Evolutionary conservation across 2,329 filamentous ascomycete genomes (phyloP).

Genomic region (Trichoderma guizhouense): DNA sequence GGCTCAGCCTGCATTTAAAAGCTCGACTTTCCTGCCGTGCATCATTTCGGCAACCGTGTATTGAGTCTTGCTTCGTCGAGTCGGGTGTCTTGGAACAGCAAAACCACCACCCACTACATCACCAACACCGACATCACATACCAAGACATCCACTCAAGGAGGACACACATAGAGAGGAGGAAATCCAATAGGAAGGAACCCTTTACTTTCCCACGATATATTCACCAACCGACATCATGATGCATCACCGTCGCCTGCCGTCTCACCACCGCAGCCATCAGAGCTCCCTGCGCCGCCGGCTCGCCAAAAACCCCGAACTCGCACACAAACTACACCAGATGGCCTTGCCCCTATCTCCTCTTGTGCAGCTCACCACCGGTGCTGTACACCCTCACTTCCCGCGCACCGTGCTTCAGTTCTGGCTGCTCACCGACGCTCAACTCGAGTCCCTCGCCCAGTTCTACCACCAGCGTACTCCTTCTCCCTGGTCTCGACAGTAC

Average conservation of each 20-base stretch:
- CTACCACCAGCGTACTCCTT: slow-evolving; percentile 66
- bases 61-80: neutral
- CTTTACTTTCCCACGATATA: neutral
- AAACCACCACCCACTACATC: neutral
- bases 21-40: neutral
- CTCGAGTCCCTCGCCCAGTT: slow-evolving; percentile 68
- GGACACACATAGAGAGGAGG: neutral
- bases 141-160: neutral
- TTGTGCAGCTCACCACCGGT: slow-evolving; percentile 62
- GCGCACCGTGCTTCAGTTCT: slow-evolving; percentile 64
- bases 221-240: slow-evolving; percentile 24
- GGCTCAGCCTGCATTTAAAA: neutral
- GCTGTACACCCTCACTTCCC: slow-evolving; percentile 64
- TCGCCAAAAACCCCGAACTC: slow-evolving; percentile 50
- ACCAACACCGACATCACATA: neutral
- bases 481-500: slow-evolving; percentile 56
- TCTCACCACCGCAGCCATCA: slow-evolving; percentile 29
- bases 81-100: neutral
- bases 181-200: neutral
- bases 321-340: slow-evolving; percentile 62
- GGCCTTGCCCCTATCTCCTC: slow-evolving; percentile 61
- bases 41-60: neutral
- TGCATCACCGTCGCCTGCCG: slow-evolving; percentile 34
- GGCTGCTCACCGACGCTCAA: slow-evolving; percentile 68
- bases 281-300: slow-evolving; percentile 30